Percentiles rank a stretch among this genome's conserved stretches.
phyloP scores from a whole-genome alignment of 495 filamentous ascomycete species.

The Aspergillus panamensis region DNA sequence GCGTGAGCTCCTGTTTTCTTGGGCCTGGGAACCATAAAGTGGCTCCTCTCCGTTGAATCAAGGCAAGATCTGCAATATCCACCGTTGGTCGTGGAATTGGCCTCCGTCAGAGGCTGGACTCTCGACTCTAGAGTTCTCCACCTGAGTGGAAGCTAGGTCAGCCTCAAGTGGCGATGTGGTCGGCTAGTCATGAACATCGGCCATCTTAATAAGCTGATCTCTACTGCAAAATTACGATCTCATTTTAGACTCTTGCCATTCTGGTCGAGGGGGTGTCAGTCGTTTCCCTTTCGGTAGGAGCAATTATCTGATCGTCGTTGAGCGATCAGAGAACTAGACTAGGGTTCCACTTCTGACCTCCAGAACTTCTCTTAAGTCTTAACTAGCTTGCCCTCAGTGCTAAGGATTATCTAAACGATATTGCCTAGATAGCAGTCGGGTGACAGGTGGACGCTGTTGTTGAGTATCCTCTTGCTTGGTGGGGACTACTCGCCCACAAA shows the following conservation, averaged over 20 bases:
- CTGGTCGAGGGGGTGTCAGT: slow-evolving; percentile 28
- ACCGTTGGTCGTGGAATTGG: not conserved
- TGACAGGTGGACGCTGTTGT: not conserved
- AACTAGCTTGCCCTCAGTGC: not conserved
- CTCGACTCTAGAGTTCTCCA: too few relatives aligned
- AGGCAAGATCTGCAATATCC: not conserved
- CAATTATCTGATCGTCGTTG: slow-evolving; percentile 34
- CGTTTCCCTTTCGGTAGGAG: slow-evolving; percentile 26
- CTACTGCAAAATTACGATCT: slow-evolving; percentile 32
- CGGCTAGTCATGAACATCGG: slow-evolving; percentile 1
- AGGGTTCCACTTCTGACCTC: not conserved
- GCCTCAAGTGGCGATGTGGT: slow-evolving; percentile 2
- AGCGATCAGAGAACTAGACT: slow-evolving; percentile 25
- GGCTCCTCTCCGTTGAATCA: not conserved
- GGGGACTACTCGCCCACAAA: slow-evolving; percentile 7
- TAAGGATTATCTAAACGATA: not conserved
- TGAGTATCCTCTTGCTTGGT: not conserved
- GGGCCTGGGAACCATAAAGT: not conserved
- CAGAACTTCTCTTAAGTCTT: not conserved
- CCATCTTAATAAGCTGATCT: slow-evolving; percentile 9
- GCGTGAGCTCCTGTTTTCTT: not conserved
- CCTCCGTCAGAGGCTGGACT: too few relatives aligned
- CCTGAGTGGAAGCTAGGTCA: not conserved
- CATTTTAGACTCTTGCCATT: slow-evolving; percentile 34
- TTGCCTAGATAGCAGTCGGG: too few relatives aligned